Evolutionary conservation across 345 rosid genomes (phyloP), one percentile per base, ranked within the genome.

Genomic region (Brassica nigra): DNA sequence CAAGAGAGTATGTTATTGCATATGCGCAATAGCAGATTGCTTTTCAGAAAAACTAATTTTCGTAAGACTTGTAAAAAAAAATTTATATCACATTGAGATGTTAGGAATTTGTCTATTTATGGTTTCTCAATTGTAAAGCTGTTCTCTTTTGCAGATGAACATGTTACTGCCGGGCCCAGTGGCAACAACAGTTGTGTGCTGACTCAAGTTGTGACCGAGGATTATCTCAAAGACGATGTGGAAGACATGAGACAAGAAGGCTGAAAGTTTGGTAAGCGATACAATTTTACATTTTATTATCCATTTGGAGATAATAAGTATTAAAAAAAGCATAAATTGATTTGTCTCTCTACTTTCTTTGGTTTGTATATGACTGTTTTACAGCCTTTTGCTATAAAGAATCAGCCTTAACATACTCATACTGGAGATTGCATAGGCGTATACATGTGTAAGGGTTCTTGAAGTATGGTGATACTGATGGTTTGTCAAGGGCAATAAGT

Each of bases 1-100:
- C 98, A 93, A 67, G 97, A 93, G 81, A 90, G 83, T 74, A 86
- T 91, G 14, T 78, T 91, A 39, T 81, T 91, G 82, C 98, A 93
- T 85, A 93, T 85, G 98, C 97, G n/a, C 93, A 91, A 75, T 95
- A 93, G 86, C 98, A 93, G 87, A 89, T 93, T 83, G 98, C 97
- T 29, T 83, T 93, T 69, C 98, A 93, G 93, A 96, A 91, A 31
- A 62, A 65, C 2, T n/a, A 54, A 6, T 44, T 44, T 44, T 44
- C 37, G 6, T 34, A 34, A 23, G 37, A 34, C 37, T 34, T 36
- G 54, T 34, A 7, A 70, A 66, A 74, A 2, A 47, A 70, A 62
- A 54, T 8, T 39, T 39, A 6, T 37, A 59, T 6, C 71, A 63
- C 78, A 75, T 80, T 80, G 79, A 85, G 10, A 61, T 11, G 65